phyloP scores from a whole-genome alignment of 2,329 filamentous ascomycete species.

The Aspergillus luchuensis region DNA sequence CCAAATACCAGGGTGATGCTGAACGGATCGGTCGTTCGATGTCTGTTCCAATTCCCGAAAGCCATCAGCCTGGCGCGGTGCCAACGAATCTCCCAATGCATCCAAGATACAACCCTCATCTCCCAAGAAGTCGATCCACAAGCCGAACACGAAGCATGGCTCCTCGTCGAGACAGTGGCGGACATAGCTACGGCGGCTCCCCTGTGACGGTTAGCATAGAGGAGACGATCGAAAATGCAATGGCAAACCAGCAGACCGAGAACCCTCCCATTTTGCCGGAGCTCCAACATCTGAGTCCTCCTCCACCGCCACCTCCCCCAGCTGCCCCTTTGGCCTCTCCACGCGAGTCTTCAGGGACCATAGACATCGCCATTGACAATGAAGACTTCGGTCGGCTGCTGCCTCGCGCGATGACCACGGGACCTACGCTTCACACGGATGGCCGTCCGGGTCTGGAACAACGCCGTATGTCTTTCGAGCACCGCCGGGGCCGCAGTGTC shows the following conservation, averaged over 20 bases:
- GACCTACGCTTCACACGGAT: constrained; percentile 32
- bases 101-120: constrained; percentile 42
- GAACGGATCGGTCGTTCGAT: constrained; percentile 43
- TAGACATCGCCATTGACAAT: constrained; percentile 46
- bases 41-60: constrained; percentile 40
- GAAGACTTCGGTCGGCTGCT: constrained; percentile 38
- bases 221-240: constrained; percentile 50
- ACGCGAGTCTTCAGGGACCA: constrained; percentile 42
- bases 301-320: constrained; percentile 53
- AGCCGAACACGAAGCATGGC: constrained; percentile 38
- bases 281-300: constrained; percentile 62
- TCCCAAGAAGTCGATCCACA: constrained; percentile 45
- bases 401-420: constrained; percentile 41
- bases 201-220: constrained; percentile 56
- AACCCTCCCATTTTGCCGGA: constrained; percentile 59
- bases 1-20: constrained; percentile 41
- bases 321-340: constrained; percentile 30
- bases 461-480: constrained; percentile 48
- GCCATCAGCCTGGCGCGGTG: constrained; percentile 24
- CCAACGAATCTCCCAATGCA: constrained; percentile 42
- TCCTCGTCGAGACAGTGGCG: constrained; percentile 34
- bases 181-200: constrained; percentile 32
- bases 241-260: constrained; percentile 24
- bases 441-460: constrained; percentile 32
- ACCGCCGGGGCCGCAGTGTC: constrained; percentile 57